Evolutionary conservation across 148 eudicot species (phyloP).

Genomic region (Diospyros kaki): DNA sequence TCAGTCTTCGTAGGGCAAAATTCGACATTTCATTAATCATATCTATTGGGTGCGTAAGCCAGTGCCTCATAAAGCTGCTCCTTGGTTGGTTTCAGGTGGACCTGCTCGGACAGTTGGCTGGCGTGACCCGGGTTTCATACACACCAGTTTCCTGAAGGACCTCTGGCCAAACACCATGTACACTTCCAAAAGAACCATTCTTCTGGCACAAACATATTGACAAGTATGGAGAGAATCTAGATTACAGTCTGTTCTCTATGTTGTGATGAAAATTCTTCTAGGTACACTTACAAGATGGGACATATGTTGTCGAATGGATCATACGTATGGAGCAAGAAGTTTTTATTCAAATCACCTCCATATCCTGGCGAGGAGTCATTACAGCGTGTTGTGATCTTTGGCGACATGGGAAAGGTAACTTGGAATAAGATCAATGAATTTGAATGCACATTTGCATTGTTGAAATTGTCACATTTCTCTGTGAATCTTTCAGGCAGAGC

Average conservation of each 20-base stretch:
- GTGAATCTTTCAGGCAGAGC: slow-evolving; percentile 40
- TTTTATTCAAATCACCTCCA: slow-evolving; percentile 72
- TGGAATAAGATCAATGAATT: neutral
- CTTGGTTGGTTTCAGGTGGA: slow-evolving; percentile 44
- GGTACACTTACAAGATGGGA: slow-evolving; percentile 76
- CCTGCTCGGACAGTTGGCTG: slow-evolving; percentile 97
- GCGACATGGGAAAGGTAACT: slow-evolving; percentile 94
- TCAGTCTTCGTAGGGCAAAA: too few species aligned
- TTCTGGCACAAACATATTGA: neutral
- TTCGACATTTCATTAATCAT: too few species aligned
- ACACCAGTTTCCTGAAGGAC: slow-evolving; percentile 84
- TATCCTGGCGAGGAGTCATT: slow-evolving; percentile 82
- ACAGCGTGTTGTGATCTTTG: slow-evolving; percentile 77
- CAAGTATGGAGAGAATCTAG: too few species aligned
- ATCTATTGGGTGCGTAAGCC: neutral
- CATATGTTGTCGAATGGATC: slow-evolving; percentile 61
- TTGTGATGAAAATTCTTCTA: slow-evolving; percentile 19
- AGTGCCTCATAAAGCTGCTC: slow-evolving; percentile 6
- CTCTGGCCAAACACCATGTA: slow-evolving; percentile 77
- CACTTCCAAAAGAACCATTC: slow-evolving; percentile 11
- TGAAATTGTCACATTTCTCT: too few species aligned
- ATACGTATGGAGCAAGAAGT: slow-evolving; percentile 65
- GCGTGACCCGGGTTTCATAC: slow-evolving; percentile 97
- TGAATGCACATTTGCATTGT: too few species aligned
- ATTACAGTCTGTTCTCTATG: neutral